These are phyloP conservation scores for Phyllostachys edulis DNA, from an alignment of 176 grass and related monocot species.

Conservation along the genomic window DNA sequence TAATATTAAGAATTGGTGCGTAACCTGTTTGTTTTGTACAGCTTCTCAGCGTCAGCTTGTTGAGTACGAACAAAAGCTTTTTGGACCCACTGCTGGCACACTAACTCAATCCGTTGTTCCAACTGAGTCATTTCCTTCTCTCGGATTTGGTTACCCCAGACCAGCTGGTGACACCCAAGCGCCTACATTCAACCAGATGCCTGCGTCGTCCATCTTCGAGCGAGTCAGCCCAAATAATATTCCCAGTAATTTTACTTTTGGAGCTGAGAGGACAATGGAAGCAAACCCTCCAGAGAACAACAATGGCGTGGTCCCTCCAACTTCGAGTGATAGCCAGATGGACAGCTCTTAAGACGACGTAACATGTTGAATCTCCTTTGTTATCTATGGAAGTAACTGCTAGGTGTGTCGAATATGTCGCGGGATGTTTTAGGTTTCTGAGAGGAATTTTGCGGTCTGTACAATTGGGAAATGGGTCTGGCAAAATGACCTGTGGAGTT, in stretches of 20 bases:
- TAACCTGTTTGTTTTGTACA: slow-evolving; percentile 25
- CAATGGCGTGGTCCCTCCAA: neutral
- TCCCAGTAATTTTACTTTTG: slow-evolving; percentile 59
- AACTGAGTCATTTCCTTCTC: slow-evolving; percentile 59
- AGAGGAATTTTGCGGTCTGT: neutral
- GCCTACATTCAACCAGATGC: slow-evolving; percentile 52
- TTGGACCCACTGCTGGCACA: slow-evolving; percentile 34
- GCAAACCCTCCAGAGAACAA: neutral
- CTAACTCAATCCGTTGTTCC: slow-evolving; percentile 28
- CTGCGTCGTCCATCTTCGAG: slow-evolving; percentile 57
- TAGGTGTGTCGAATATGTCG: neutral
- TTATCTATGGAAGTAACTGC: neutral
- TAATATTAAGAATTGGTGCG: neutral
- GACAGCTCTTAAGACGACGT: slow-evolving; percentile 59
- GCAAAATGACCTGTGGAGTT: slow-evolving; percentile 12
- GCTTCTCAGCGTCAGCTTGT: slow-evolving; percentile 58
- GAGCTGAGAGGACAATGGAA: slow-evolving; percentile 33
- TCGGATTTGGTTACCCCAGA: slow-evolving; percentile 61
- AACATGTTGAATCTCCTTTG: neutral
- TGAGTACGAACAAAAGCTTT: slow-evolving; percentile 68
- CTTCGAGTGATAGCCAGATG: slow-evolving; percentile 50
- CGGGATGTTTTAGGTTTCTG: slow-evolving; percentile 13
- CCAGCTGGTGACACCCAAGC: slow-evolving; percentile 43
- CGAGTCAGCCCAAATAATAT: slow-evolving; percentile 29
- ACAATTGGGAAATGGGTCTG: slow-evolving; percentile 26